These are phyloP conservation scores for Wickerhamomyces alni DNA, from an alignment of 805 yeast species.

Conservation along the genomic window DNA sequence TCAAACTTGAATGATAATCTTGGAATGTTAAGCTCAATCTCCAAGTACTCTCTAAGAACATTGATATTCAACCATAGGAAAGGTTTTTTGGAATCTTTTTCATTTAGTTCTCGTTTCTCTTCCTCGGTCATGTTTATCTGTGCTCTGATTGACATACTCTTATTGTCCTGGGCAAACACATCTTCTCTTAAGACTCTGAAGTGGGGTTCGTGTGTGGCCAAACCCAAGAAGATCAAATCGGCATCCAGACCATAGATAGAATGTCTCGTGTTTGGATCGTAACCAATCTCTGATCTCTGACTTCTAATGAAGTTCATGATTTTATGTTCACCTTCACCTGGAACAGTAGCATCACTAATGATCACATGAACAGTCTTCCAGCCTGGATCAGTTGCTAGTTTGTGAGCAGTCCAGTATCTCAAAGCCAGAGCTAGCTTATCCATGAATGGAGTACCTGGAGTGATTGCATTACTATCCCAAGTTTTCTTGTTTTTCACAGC, in stretches of 20 bases:
- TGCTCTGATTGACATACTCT: constrained; percentile 39
- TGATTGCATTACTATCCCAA: constrained; percentile 95
- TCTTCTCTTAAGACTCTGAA: constrained; percentile 92
- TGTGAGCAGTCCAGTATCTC: constrained; percentile 89
- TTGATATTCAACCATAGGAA: constrained; percentile 91
- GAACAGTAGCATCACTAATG: constrained; percentile 92
- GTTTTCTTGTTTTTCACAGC: constrained; percentile 66
- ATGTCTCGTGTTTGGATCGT: constrained; percentile 91
- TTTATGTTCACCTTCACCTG: constrained; percentile 99
- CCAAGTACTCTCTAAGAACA: constrained; percentile 81
- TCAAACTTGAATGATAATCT: constrained; percentile 71
- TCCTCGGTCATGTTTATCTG: constrained; percentile 57
- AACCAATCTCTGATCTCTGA: constrained; percentile 80
- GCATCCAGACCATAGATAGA: constrained; percentile 98
- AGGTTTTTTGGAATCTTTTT: constrained; percentile 54
- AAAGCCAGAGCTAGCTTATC: constrained; percentile 76
- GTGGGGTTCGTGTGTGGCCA: constrained; percentile 98
- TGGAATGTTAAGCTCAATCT: constrained; percentile 71
- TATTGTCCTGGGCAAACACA: constrained; percentile 68
- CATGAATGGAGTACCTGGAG: constrained; percentile 99
- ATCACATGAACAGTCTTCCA: constrained; percentile 89
- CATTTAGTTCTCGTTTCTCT: constrained; percentile 33
- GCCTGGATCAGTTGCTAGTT: constrained; percentile 83
- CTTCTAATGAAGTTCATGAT: constrained; percentile 92
- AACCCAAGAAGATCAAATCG: constrained; percentile 89